A percentile compares a stretch with the other conserved stretches of the same genome.
Conservation (phyloP, 2,329 filamentous ascomycete species). For the Boeremia exigua region DNA sequence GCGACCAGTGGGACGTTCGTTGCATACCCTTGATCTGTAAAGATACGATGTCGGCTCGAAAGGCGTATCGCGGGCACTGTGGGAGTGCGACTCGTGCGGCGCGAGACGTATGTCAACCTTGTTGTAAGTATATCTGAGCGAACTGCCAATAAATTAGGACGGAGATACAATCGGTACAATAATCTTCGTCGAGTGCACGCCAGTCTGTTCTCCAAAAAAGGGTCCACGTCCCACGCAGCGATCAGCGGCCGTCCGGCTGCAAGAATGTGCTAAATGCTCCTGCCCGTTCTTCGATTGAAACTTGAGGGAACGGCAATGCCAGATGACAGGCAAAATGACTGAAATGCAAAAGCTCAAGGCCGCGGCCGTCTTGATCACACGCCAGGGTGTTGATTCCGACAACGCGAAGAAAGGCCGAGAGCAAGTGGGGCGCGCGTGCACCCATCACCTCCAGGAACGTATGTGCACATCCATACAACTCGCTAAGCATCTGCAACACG, state of each 20-base stretch:
- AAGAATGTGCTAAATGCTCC: background rate
- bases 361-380: background rate
- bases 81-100: background rate
- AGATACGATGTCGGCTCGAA: background rate
- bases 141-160: background rate
- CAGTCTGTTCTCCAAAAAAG: background rate
- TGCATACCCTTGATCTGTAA: background rate
- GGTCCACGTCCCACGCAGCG: background rate
- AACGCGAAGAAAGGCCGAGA: too few relatives aligned
- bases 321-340: background rate
- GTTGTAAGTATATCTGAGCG: background rate
- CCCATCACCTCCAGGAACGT: background rate
- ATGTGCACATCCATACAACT: background rate
- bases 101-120: background rate
- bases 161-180: background rate
- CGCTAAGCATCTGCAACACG: too few relatives aligned
- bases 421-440: background rate
- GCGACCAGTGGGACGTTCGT: background rate
- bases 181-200: background rate
- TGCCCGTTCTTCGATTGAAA: background rate
- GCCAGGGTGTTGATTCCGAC: background rate
- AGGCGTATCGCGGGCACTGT: background rate
- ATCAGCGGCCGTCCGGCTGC: background rate
- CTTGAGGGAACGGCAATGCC: background rate
- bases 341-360: background rate